Base-by-base conservation (phyloP, 2,329 filamentous ascomycete genomes). In the Metarhizium humberi region DNA sequence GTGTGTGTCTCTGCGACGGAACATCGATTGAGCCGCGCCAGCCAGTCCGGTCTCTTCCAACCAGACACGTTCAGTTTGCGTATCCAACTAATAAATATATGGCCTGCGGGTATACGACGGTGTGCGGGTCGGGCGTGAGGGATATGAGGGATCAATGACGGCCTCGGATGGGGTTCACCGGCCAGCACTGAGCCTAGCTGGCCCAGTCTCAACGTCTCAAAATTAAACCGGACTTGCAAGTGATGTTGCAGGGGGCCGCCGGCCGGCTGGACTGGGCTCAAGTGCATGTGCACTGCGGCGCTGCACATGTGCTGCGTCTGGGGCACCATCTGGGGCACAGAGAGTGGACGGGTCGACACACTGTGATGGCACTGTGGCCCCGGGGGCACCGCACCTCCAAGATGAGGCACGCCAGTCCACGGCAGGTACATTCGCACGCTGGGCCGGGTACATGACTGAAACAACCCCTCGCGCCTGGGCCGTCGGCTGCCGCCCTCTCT, bases 281-380 rank as follows among this genome's bases (percentile, higher is more conserved):
- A 18, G 40, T 8, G 16, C 14, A 25, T 25, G 25, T 25, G 25
- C 25, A 25, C 25, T 25, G 25, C 25, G 25, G 25, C 25, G 25
- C 25, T 25, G 25, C 25, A 25, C 25, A 25, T 25, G 25, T 25
- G 25, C 4, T 25, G 25, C 25, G 25, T 25, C 25, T 25, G 25
- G 25, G 25, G 25, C 25, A 25, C 25, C 25, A 25, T 25, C 25
- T 25, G 25, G 25, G 25, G 25, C 25, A 25, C 13, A 18, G 11
- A 3, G 16, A 14, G 16, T 43, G 13, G 11, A 16, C 40, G n/a
- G 20, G 18, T 18, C 6, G 16, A 43, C 29, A 42, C 36, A 52
- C 50, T 43, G 50, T 52, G 38, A 42, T 30, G 36, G 50, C 50
- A 52, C 50, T 52, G 50, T 52, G 50, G 18, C 18, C 6, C 50